These are phyloP conservation scores for Phytophthora brassicae DNA, from an alignment of 352 stramenopile species.

Conservation along the genomic window DNA sequence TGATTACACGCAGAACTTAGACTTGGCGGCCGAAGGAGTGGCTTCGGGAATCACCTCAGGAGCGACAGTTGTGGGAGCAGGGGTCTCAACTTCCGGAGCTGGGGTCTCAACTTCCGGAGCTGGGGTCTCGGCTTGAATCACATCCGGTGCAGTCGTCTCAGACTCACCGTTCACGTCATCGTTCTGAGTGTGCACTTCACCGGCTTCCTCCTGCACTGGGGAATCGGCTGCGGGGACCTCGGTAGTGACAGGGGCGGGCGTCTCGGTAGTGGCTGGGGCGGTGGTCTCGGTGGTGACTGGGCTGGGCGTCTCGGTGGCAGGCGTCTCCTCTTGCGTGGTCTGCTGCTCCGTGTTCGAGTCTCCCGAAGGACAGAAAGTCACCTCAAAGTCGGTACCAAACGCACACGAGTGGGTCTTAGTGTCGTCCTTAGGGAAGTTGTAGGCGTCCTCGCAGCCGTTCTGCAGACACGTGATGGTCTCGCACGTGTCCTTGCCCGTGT, in stretches of 20 bases:
- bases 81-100: conserved; percentile 6
- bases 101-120: conserved; percentile 13
- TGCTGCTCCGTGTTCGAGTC: conserved; percentile 19
- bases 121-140: conserved; percentile 10
- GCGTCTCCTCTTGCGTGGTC: conserved; percentile 14
- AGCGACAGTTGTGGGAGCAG: not conserved
- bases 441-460: conserved; percentile 66
- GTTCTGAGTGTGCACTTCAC: conserved; percentile 26
- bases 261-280: conserved; percentile 6
- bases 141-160: conserved; percentile 11
- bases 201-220: conserved; percentile 19
- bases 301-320: conserved; percentile 13
- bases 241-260: conserved; percentile 7
- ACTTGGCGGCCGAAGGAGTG: conserved; percentile 27
- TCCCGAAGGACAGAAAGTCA: conserved; percentile 67
- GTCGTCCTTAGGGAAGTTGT: conserved; percentile 71
- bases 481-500: conserved; percentile 65
- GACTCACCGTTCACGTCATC: conserved; percentile 16
- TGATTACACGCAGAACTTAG: conserved; percentile 37
- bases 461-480: conserved; percentile 50
- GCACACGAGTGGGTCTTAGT: conserved; percentile 72
- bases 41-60: conserved; percentile 16
- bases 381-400: conserved; percentile 55
- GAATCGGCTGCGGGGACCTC: conserved; percentile 21
- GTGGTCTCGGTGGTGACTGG: conserved; percentile 13